Conservation (phyloP, 169 alveolate species). For the Eimeria praecox region DNA sequence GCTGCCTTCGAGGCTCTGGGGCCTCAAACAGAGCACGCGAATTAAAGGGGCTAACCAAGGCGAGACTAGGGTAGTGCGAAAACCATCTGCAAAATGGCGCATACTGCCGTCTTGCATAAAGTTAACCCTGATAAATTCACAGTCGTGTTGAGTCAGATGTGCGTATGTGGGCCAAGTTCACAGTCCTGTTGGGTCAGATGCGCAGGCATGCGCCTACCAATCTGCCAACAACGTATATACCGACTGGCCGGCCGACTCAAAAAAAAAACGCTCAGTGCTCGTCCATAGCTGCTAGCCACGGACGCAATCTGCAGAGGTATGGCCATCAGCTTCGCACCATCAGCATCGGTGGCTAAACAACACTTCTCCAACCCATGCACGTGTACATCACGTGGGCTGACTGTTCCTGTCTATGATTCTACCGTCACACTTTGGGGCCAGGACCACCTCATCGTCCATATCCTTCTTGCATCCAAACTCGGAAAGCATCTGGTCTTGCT, state of each 20-base stretch:
- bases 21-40: not conserved
- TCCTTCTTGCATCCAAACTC: constrained; percentile 77
- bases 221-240: not conserved
- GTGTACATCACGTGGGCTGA: not conserved
- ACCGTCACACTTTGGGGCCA: constrained; percentile 83
- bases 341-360: not conserved
- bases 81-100: not conserved
- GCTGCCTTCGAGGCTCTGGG: not conserved
- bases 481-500: constrained; percentile 76
- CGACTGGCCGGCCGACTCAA: not conserved
- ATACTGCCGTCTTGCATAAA: not conserved
- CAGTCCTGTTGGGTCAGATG: not conserved
- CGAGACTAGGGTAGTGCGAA: not conserved
- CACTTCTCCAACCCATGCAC: not conserved
- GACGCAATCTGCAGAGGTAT: not conserved
- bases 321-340: not conserved
- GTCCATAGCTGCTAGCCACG: not conserved
- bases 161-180: not conserved
- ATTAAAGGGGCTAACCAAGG: not conserved
- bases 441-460: constrained; percentile 49
- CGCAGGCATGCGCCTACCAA: not conserved
- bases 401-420: constrained; percentile 69
- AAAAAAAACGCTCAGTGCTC: not conserved
- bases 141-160: not conserved
- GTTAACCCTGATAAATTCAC: not conserved